Evolutionary conservation across 1,284 basidiomycete species (phyloP), one percentile per base, ranked within the genome.

Genomic region (Laetiporus sulphureus): DNA sequence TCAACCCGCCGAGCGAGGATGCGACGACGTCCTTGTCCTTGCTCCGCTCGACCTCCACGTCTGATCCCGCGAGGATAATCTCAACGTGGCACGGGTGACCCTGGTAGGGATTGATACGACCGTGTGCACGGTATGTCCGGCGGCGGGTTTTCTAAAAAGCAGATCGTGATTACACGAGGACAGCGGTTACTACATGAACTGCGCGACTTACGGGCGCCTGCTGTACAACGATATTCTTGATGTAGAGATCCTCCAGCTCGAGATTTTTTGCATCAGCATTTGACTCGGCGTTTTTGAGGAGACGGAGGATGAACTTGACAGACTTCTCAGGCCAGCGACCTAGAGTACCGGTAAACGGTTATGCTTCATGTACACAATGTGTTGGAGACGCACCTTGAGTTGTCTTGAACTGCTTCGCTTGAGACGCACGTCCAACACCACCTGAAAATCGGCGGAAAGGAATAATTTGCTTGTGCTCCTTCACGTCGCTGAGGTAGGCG

Each of bases 311-410:
- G 79, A 94, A 97, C 68, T 88, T 86, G 70, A 97, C 84, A 48
- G 95, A 98, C 77, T 99, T 99, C 75, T 93, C 93, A 66, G 96
- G 96, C 96, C 96, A 99, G 66, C 96, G 96, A 85, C 96, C 91
- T 92, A 50, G 27, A 19, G 18, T 43, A 32, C 49, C 41, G 46
- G 42, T 29, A 45, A 29, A 39, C 15, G 12, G 4, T 13, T n/a
- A n/a, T n/a, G n/a, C n/a, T n/a, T n/a, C n/a, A n/a, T n/a, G n/a
- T n/a, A n/a, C n/a, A n/a, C n/a, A n/a, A n/a, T n/a, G n/a, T n/a
- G n/a, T n/a, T n/a, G n/a, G 33, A 15, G 21, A 71, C 79, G 49
- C 58, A 92, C 93, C 93, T 73, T 96, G 92, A 52, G 94, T 97
- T 48, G 91, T 79, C 72, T 91, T 91, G 75, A 96, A 96, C 69